Evolutionary conservation across 2,329 filamentous ascomycete species (phyloP), one percentile per base, ranked within the genome.

Genomic region (Tolypocladium paradoxum): DNA sequence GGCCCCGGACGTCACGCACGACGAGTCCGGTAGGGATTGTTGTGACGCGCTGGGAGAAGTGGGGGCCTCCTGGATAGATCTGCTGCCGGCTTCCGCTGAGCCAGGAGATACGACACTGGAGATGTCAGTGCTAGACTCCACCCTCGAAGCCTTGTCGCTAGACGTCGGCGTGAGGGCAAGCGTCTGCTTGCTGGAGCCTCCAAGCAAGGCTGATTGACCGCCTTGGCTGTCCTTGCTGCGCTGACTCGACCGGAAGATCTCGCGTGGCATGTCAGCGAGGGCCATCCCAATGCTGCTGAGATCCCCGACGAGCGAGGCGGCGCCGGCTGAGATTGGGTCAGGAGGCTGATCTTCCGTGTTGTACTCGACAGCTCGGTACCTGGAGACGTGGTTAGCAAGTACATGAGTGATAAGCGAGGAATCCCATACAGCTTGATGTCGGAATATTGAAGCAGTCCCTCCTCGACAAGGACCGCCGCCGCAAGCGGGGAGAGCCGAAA

Each of bases 251-350:
- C 74, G 77, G 65, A 82, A 80, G 6, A 83, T 66, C 54, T 82
- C 77, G 20, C 77, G 70, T 2, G 82, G 82, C 59, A 85, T 78
- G 62, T 95, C 90, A 1, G 88, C 88, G 40, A 95, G 77, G 1
- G 89, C 88, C 79, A 95, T 87, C 62, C 88, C 81, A 54, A 96
- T 84, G 38, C 81, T 86, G 29, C 86, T 84, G 48, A 93, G 75
- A n/a, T 91, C 92, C 6, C 87, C 87, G n/a, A 95, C 73, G 1
- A 96, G 70, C 0, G 90, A 88, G 46, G 83, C 81, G 0, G 89
- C 84, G 18, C 83, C 87, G 22, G 88, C 89, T 16, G 86, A 84
- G 27, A 95, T 80, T 0, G 90, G 89, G 58, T 93, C 90, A 62
- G 81, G 83, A 0, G 89, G 90, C 46, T 90, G 86, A 34, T 86